A percentile compares a stretch with the other conserved stretches of the same genome.
Conservation (phyloP, 176 grass and related monocot genomes). For the Oryza brachyantha region DNA sequence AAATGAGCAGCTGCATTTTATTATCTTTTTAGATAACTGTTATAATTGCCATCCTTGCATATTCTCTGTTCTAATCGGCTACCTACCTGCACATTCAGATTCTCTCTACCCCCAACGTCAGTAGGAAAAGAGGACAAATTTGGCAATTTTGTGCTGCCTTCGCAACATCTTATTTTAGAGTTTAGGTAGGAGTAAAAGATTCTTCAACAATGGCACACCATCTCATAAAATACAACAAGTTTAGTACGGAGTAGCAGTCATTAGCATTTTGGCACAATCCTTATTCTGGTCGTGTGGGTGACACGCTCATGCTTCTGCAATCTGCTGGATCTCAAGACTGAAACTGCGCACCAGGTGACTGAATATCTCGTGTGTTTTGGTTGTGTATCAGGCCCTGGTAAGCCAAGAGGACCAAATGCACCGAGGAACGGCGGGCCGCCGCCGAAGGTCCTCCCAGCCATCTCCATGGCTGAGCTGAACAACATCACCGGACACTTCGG, state of each 20-base stretch:
- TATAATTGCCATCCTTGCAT: neutral
- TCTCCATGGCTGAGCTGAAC: constrained; percentile 45
- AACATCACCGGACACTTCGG: constrained; percentile 36
- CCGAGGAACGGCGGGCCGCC: constrained; percentile 13
- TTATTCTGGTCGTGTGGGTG: neutral
- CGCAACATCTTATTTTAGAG: neutral
- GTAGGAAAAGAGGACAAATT: neutral
- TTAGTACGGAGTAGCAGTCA: neutral
- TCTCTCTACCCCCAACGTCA: neutral
- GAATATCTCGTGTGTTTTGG: neutral
- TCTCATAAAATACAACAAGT: neutral
- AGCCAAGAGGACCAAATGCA: constrained; percentile 36
- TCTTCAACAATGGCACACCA: neutral
- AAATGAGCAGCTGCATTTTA: neutral
- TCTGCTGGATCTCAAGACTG: neutral
- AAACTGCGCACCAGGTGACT: neutral
- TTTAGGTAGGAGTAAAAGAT: neutral
- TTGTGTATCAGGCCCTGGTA: constrained; percentile 33
- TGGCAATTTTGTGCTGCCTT: neutral
- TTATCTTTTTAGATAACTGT: no score
- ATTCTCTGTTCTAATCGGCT: neutral
- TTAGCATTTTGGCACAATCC: neutral
- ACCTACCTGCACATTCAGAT: neutral
- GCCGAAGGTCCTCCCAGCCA: constrained; percentile 35
- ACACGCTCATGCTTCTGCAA: neutral